Evolutionary conservation across 345 rosid genomes (phyloP), one percentile per base, ranked within the genome.

Genomic region (Syzygium oleosum): DNA sequence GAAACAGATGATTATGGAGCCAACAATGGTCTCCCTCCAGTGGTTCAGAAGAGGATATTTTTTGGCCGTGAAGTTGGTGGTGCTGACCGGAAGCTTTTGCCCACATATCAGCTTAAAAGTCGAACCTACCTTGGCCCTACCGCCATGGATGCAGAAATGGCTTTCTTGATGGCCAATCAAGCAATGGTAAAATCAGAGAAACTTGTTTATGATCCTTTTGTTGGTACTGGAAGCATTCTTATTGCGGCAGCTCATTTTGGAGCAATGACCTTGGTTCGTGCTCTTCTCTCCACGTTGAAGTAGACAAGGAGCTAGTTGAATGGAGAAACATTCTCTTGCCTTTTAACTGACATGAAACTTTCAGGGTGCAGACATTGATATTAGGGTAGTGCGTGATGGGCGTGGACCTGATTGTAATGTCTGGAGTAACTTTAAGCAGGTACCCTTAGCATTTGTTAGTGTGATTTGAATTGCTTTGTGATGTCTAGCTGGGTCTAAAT

Each of bases 401-500:
- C 98, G 96, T 87, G 98, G 99, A 59, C 99, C 99, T 55, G 94
- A 96, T 77, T 94, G 97, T 91, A 96, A 98, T 91, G 97, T 98
- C 56, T 98, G 99, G 99, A 98, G 98, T 92, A 98, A 98, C 90
- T 98, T 98, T 93, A 96, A 96, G 92, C 99, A 98, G 99, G 99
- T 96, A 89, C 84, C 11, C 52, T 19, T 19, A 73, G 83, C 83
- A 73, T 73, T 2, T 38, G 49, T 73, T 38, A 73, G 25, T 73
- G 83, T 73, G 49, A 38, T 73, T 73, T 73, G 25, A 38, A 38
- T 73, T 73, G 23, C 49, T 34, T 73, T 73, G 49, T 38, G 49
- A 38, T 73, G 21, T 38, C 49, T 73, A 19, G 25, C 49, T 73
- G 49, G 83, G 49, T 73, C 83, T 73, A 73, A 38, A 73, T 73